A percentile compares a stretch with the other conserved stretches of the same genome.
Evolutionary conservation across 768 basidiomycete species (phyloP).

Genomic region (Tricholomella constricta): DNA sequence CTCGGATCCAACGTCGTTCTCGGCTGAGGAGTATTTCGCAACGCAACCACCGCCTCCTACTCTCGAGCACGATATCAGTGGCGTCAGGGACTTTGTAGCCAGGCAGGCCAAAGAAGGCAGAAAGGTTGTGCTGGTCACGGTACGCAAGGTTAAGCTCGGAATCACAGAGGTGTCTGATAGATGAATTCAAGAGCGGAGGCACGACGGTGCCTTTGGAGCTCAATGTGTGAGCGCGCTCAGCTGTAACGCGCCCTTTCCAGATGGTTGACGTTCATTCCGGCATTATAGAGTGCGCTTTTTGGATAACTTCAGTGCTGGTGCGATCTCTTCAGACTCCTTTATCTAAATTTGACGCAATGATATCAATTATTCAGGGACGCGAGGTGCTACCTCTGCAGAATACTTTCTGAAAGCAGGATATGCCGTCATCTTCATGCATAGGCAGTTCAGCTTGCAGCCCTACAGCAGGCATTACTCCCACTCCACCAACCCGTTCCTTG

Average conservation of each 20-base stretch:
- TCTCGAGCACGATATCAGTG: conserved; percentile 67
- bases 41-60: conserved; percentile 79
- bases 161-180: conserved; percentile 3
- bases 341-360: conserved; percentile 7
- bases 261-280: conserved; percentile 20
- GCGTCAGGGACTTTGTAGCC: conserved; percentile 68
- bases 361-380: conserved; percentile 74
- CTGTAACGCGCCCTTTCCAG: conserved; percentile 21
- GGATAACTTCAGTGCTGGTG: conserved; percentile 98
- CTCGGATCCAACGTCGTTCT: conserved; percentile 55
- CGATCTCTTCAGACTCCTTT: conserved; percentile 24
- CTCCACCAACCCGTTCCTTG: conserved; percentile 96
- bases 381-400: conserved; percentile 97
- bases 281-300: conserved; percentile 87
- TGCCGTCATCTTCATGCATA: conserved; percentile 98
- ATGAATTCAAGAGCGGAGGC: conserved; percentile 79
- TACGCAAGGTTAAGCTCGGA: conserved; percentile 40
- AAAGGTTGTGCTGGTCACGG: conserved; percentile 92
- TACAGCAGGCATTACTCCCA: conserved; percentile 98
- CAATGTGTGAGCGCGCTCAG: conserved; percentile 88
- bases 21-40: conserved; percentile 87
- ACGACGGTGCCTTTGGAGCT: conserved; percentile 98
- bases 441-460: conserved; percentile 96
- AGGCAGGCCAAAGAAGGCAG: conserved; percentile 64
- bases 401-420: conserved; percentile 94